Evolutionary conservation across 31 red algal species (phyloP).

Genomic region (Pterothamnion heteromorphum): DNA sequence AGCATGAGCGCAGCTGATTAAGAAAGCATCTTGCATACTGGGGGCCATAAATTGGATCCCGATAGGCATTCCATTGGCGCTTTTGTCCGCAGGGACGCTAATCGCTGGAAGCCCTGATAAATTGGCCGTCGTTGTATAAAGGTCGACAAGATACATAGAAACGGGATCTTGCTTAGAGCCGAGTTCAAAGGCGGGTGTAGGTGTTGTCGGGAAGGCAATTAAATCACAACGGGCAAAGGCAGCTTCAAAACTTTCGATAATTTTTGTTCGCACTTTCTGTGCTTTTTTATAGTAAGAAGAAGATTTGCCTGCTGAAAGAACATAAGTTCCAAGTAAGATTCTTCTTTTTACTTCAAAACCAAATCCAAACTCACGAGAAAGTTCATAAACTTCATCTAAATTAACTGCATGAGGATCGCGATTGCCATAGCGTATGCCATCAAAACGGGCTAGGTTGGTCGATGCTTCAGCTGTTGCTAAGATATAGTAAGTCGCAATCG

Average conservation of each 20-base stretch:
- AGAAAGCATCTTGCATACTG: constrained; percentile 58
- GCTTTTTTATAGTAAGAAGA: constrained; percentile 88
- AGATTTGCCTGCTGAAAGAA: constrained; percentile 84
- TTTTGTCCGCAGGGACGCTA: constrained; percentile 67
- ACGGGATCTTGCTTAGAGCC: constrained; percentile 64
- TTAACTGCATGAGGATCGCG: constrained; percentile 56
- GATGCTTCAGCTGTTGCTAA: constrained; percentile 81
- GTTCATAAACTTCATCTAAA: constrained; percentile 60
- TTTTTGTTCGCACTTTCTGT: constrained; percentile 62
- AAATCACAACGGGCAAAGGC: constrained; percentile 56
- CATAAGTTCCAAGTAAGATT: constrained; percentile 85
- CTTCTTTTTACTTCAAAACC: constrained; percentile 85
- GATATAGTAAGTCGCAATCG: constrained; percentile 79
- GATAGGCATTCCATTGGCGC: constrained; percentile 58
- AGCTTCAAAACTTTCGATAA: constrained; percentile 44
- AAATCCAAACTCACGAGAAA: constrained; percentile 64
- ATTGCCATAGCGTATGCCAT: constrained; percentile 90
- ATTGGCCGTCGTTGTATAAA: constrained; percentile 70
- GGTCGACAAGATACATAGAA: constrained; percentile 72
- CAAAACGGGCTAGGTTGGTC: constrained; percentile 91
- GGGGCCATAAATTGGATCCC: constrained; percentile 85
- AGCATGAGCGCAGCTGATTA: constrained; percentile 74
- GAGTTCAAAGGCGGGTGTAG: constrained; percentile 69
- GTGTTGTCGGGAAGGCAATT: constrained; percentile 74
- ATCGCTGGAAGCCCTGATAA: constrained; percentile 81